These are phyloP conservation scores for Cutaneotrichosporon daszewskae DNA, from an alignment of 1,284 basidiomycete genomes.

Conservation along the genomic window DNA sequence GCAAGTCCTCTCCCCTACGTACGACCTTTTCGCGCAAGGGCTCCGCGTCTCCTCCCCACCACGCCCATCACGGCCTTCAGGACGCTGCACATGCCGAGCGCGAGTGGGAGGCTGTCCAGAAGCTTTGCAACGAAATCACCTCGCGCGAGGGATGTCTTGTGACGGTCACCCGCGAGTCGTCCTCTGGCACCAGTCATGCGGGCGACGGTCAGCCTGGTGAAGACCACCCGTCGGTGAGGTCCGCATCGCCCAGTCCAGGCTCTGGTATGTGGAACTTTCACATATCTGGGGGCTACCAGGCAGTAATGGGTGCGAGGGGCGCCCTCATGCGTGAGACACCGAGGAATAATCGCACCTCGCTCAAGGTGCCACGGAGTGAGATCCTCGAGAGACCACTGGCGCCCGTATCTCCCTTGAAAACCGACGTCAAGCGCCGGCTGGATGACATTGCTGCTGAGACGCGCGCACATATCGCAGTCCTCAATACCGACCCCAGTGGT, in stretches of 20 bases:
- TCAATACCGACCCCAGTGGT: slow-evolving; percentile 38
- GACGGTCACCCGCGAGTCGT: slow-evolving; percentile 60
- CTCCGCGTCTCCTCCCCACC: slow-evolving; percentile 24
- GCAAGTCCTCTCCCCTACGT: slow-evolving; percentile 11
- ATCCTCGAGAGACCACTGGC: slow-evolving; percentile 74
- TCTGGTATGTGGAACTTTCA: slow-evolving; percentile 69
- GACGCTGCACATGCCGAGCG: slow-evolving; percentile 29
- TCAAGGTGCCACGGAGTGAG: slow-evolving; percentile 87
- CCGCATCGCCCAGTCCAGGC: background rate
- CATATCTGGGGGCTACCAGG: slow-evolving; percentile 82
- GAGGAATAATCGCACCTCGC: slow-evolving; percentile 72
- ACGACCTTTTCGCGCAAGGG: slow-evolving; percentile 21
- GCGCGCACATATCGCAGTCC: slow-evolving; percentile 77
- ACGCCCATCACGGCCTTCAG: slow-evolving; percentile 15
- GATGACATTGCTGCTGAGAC: slow-evolving; percentile 89
- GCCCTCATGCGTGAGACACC: slow-evolving; percentile 85
- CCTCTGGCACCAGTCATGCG: background rate
- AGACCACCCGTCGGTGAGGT: background rate
- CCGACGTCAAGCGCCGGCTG: slow-evolving; percentile 76
- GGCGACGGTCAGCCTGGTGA: background rate
- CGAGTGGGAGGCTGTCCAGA: slow-evolving; percentile 65
- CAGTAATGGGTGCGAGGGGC: slow-evolving; percentile 85
- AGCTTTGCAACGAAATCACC: slow-evolving; percentile 71
- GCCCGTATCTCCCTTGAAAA: slow-evolving; percentile 67
- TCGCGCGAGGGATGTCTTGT: slow-evolving; percentile 74